Base-by-base conservation (phyloP, 192 early-diverging fungal species). In the Coemansia sp. region DNA sequence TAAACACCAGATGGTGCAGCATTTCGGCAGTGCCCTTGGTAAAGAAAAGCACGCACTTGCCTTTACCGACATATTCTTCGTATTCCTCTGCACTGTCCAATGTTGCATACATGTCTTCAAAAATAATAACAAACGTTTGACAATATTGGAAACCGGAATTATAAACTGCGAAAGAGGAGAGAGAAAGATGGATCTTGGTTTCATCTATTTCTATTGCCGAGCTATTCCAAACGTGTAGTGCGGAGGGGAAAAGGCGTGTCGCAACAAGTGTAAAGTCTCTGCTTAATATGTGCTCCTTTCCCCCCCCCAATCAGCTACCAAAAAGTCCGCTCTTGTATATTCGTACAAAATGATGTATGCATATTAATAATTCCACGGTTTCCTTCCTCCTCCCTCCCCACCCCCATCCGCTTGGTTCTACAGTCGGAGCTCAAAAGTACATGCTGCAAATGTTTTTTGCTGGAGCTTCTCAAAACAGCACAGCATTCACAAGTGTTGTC, bases 381-480 rank as follows among this genome's bases (percentile, higher is more conserved):
- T 30, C 30, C 1, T 30, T 30, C 30, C 30, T 30, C 30, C 30
- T 1, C 30, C 30, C n/a, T n/a, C n/a, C n/a, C n/a, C n/a, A n/a
- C n/a, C 30, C 30, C 3, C 30, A 3, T 30, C 30, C 30, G 3
- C 30, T 30, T 30, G 30, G 30, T 3, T 30, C n/a, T 30, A 30
- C 30, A 30, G 30, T 1, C 30, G 3, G 30, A 3, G 3, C 30
- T 30, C 30, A 30, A 30, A 30, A 30, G n/a, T n/a, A n/a, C n/a
- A n/a, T n/a, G n/a, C n/a, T n/a, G n/a, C n/a, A n/a, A n/a, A n/a
- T n/a, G n/a, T 30, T 30, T 30, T 30, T 30, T 30, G 30, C 30
- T 30, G 30, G 30, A 30, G 30, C 1, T 49, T 53, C 60, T 62
- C 18, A 73, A 35, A 41, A 73, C 51, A 2, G 41, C 38, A 39